Conservation (phyloP, 305 asterid species). For the Lippia alba region DNA sequence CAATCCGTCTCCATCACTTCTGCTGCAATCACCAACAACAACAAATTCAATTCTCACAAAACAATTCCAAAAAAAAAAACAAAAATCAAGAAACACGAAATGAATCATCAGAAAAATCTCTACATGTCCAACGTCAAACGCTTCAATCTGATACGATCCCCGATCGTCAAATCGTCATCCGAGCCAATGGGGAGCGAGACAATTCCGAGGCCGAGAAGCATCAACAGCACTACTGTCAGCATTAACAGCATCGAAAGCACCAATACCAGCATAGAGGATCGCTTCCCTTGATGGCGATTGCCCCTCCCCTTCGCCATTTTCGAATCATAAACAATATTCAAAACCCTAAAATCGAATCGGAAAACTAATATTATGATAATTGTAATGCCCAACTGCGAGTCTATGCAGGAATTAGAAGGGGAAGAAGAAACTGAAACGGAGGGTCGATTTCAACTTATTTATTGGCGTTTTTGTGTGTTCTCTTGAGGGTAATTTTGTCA, state of each 20-base stretch:
- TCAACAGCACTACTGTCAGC: constrained; percentile 71
- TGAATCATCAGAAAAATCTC: neutral
- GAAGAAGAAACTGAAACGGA: constrained; percentile 12
- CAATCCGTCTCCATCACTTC: constrained; percentile 54
- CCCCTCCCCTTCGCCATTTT: constrained; percentile 65
- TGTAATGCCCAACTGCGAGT: neutral
- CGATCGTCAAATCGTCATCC: constrained; percentile 44
- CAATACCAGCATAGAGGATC: constrained; percentile 65
- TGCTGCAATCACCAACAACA: constrained; percentile 27
- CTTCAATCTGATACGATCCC: constrained; percentile 66
- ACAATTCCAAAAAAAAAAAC: neutral
- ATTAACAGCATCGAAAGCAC: constrained; percentile 72
- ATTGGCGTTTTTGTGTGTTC: no score
- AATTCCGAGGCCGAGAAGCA: constrained; percentile 83
- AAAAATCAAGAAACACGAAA: neutral
- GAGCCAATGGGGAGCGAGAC: constrained; percentile 69
- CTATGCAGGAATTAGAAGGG: constrained; percentile 2
- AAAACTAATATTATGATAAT: neutral
- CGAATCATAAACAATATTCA: constrained; percentile 11
- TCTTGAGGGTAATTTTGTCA: no score
- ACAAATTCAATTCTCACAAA: neutral
- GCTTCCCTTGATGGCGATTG: constrained; percentile 65
- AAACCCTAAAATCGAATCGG: constrained; percentile 24
- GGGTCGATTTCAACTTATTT: neutral
- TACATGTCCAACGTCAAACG: constrained; percentile 59